A percentile compares a stretch with the other conserved stretches of the same genome.
Conservation (phyloP, 768 basidiomycete genomes). For the Sporobolomyces roseus region DNA sequence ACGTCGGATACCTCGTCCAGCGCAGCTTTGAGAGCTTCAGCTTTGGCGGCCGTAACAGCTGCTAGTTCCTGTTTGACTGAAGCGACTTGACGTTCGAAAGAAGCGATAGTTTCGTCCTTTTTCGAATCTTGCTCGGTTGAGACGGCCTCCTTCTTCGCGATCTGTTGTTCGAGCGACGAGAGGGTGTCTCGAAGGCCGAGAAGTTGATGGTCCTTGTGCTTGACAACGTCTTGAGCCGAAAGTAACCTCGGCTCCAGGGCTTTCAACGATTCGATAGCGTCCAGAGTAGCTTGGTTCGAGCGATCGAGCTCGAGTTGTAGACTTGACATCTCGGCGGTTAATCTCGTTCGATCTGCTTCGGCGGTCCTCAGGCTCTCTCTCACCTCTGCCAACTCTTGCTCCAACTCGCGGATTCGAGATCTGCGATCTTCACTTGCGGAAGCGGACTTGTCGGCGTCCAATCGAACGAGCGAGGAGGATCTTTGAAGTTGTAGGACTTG, state of each 20-base stretch:
- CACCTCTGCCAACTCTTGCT: slow-evolving; percentile 51
- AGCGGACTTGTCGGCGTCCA: slow-evolving; percentile 19
- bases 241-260: not conserved
- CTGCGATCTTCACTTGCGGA: slow-evolving; percentile 57
- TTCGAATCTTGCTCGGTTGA: not conserved
- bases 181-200: not conserved
- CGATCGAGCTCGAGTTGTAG: slow-evolving; percentile 70
- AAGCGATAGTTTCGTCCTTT: slow-evolving; percentile 9
- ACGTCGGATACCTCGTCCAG: not conserved
- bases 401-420: slow-evolving; percentile 72
- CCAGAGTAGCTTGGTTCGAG: slow-evolving; percentile 68
- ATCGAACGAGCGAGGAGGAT: not conserved
- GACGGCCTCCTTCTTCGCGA: slow-evolving; percentile 12
- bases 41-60: slow-evolving; percentile 6
- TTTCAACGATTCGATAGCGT: slow-evolving; percentile 27
- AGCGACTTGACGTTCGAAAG: slow-evolving; percentile 16
- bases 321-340: slow-evolving; percentile 51
- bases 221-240: not conserved
- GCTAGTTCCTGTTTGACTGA: slow-evolving; percentile 19
- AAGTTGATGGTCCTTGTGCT: not conserved
- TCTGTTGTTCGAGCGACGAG: not conserved
- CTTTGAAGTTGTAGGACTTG: slow-evolving; percentile 56
- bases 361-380: not conserved
- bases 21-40: slow-evolving; percentile 1
- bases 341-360: not conserved